A percentile compares a stretch with the other conserved stretches of the same genome.
These are phyloP conservation scores for Penicillium ochrochloron DNA, from an alignment of 495 filamentous ascomycete species.

Conservation along the genomic window DNA sequence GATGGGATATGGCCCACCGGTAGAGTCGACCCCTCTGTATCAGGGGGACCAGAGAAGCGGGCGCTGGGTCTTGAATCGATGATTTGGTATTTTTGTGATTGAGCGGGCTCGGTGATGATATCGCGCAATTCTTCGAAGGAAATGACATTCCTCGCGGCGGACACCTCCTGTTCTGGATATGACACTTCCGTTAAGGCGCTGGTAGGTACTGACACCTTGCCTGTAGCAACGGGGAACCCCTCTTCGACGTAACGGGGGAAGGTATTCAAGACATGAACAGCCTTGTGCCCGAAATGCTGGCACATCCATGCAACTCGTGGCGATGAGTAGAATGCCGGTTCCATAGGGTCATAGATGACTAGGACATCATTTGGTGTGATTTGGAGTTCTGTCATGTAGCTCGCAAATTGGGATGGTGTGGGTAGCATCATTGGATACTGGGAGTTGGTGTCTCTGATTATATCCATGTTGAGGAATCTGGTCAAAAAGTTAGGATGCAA, in stretches of 20 bases:
- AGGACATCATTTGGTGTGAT: conserved; percentile 35
- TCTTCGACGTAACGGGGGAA: conserved; percentile 30
- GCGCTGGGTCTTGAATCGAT: not conserved
- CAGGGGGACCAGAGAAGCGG: conserved; percentile 24
- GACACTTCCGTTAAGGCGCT: not conserved
- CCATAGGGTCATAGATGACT: conserved; percentile 39
- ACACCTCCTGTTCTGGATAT: not conserved
- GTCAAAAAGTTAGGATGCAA: not conserved
- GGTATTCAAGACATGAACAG: conserved; percentile 41
- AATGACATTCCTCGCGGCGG: not conserved
- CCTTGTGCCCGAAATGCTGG: conserved; percentile 31
- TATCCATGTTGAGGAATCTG: conserved; percentile 42
- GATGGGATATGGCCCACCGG: conserved; percentile 39
- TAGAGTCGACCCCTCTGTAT: conserved; percentile 15
- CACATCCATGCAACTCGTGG: conserved; percentile 40
- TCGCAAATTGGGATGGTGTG: conserved; percentile 27
- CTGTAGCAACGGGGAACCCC: not conserved
- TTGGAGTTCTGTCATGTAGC: conserved; percentile 27
- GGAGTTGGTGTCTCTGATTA: conserved; percentile 28
- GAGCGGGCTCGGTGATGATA: not conserved
- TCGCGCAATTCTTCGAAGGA: not conserved
- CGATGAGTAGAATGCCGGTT: conserved; percentile 36
- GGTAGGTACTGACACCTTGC: not conserved
- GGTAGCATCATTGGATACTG: conserved; percentile 40
- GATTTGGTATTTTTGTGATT: not conserved